A percentile compares a stretch with the other conserved stretches of the same genome.
phyloP scores from a whole-genome alignment of 2,329 filamentous ascomycete genomes.

The Biscogniauxia sp. region DNA sequence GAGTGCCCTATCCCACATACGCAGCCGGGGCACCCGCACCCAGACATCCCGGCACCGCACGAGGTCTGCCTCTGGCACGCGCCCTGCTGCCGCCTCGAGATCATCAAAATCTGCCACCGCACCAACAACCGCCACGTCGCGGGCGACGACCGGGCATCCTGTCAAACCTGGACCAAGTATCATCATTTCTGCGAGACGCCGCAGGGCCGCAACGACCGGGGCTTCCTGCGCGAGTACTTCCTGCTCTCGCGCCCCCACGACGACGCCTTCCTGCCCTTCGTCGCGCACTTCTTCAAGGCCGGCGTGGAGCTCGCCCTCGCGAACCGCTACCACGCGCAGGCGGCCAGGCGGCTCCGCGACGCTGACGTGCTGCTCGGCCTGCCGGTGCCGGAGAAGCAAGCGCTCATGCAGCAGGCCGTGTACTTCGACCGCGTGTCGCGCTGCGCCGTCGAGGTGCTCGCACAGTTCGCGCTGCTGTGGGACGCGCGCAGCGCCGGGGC shows the following conservation, averaged over 20 bases:
- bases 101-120: background rate
- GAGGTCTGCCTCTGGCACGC: conserved; percentile 14
- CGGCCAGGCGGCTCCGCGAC: background rate
- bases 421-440: background rate
- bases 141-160: background rate
- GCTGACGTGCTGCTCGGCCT: background rate
- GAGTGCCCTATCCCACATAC: background rate
- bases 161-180: conserved; percentile 8
- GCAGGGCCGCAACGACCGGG: conserved; percentile 1
- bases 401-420: background rate
- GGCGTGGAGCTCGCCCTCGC: conserved; percentile 14
- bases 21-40: too few species aligned
- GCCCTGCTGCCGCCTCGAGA: conserved; percentile 14
- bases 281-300: conserved; percentile 12
- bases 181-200: conserved; percentile 13
- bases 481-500: conserved; percentile 2
- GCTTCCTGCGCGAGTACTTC: conserved; percentile 8
- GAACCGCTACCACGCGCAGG: background rate
- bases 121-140: background rate
- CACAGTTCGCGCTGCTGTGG: conserved; percentile 16
- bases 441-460: background rate
- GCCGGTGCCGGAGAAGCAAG: background rate
- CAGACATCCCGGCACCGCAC: background rate
- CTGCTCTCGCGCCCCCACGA: too few species aligned
- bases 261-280: background rate